phyloP scores from a whole-genome alignment of 495 filamentous ascomycete species.

The Lophiotrema nucula region DNA sequence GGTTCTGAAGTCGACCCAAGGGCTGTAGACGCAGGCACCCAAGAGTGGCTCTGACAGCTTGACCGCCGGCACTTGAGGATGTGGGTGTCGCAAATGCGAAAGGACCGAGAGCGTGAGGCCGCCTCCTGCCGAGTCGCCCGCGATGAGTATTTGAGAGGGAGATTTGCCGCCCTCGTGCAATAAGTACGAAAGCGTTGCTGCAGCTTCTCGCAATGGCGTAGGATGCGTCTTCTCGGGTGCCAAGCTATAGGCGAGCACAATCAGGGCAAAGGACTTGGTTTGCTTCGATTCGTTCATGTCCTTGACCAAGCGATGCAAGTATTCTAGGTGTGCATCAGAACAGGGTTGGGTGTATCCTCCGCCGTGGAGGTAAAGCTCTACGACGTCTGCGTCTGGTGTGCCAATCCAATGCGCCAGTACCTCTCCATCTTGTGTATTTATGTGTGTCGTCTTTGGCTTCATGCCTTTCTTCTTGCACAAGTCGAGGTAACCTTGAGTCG shows the following conservation, averaged over 20 bases:
- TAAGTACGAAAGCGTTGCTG: background rate
- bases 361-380: constrained; percentile 12
- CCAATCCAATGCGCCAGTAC: constrained; percentile 11
- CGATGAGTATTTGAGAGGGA: constrained; percentile 3
- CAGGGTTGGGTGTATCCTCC: constrained; percentile 18
- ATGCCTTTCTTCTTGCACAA: constrained; percentile 2
- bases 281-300: background rate
- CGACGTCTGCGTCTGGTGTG: background rate
- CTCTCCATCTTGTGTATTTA: background rate
- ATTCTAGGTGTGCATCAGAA: background rate
- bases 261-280: background rate
- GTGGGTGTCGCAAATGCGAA: constrained; percentile 12
- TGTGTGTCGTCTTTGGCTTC: background rate
- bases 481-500: background rate
- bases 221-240: constrained; percentile 11
- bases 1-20: constrained; percentile 15
- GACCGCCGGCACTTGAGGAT: background rate
- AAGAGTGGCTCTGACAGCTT: constrained; percentile 1
- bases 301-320: background rate
- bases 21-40: constrained; percentile 1
- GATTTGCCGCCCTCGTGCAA: constrained; percentile 1
- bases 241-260: constrained; percentile 7
- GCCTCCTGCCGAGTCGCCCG: constrained; percentile 19
- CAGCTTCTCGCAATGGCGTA: constrained; percentile 1
- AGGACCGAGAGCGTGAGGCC: constrained; percentile 6